phyloP scores from a whole-genome alignment of 2,329 filamentous ascomycete genomes.

The Cytospora paraplurivora region DNA sequence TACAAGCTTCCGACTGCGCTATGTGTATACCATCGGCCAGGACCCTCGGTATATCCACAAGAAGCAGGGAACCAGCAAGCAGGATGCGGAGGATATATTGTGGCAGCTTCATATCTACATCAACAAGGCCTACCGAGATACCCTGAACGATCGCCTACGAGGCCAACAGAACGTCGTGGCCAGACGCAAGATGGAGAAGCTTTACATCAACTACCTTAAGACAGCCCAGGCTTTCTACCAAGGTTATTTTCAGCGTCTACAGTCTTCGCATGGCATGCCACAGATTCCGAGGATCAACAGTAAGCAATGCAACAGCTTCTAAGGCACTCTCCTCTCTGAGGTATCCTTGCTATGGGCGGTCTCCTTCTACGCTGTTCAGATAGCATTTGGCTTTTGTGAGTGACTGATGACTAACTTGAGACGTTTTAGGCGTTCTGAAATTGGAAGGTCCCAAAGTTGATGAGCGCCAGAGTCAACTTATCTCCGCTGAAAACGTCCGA shows the following conservation, averaged over 20 bases:
- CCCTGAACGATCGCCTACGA: constrained; percentile 57
- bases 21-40: constrained; percentile 70
- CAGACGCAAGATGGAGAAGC: constrained; percentile 77
- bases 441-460: constrained; percentile 46
- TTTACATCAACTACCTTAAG: constrained; percentile 84
- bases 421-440: constrained; percentile 40
- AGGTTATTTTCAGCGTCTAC: constrained; percentile 77
- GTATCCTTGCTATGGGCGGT: not conserved
- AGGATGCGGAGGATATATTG: constrained; percentile 68
- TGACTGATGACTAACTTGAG: not conserved
- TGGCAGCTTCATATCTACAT: constrained; percentile 80
- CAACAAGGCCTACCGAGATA: constrained; percentile 75
- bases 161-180: constrained; percentile 57
- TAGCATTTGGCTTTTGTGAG: not conserved
- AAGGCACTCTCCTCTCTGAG: not conserved
- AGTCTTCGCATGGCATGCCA: constrained; percentile 58
- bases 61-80: constrained; percentile 49
- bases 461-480: constrained; percentile 48
- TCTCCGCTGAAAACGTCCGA: constrained; percentile 62
- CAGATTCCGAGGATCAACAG: constrained; percentile 47
- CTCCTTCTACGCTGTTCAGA: not conserved
- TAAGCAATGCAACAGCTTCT: not conserved
- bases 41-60: constrained; percentile 60
- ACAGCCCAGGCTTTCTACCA: constrained; percentile 87
- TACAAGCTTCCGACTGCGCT: constrained; percentile 58